A percentile compares a stretch with the other conserved stretches of the same genome.
Conservation (phyloP, 352 stramenopile genomes). For the Pythium monospermum region DNA sequence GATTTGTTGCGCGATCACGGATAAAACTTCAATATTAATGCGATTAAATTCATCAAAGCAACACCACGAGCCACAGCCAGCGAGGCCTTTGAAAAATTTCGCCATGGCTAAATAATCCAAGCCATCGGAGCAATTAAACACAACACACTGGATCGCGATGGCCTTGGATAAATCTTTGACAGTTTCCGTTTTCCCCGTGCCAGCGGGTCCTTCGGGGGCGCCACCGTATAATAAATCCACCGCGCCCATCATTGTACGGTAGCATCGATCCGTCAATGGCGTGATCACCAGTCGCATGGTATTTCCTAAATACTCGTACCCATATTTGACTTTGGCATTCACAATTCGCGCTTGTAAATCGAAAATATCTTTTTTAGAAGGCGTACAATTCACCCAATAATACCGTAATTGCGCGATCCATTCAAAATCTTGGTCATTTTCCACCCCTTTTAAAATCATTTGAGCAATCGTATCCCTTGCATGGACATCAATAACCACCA, state of each 20-base stretch:
- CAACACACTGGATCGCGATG: slow-evolving; percentile 86
- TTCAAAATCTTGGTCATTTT: slow-evolving; percentile 90
- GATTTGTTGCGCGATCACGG: slow-evolving; percentile 84
- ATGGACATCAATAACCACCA: slow-evolving; percentile 93
- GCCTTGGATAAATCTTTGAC: slow-evolving; percentile 83
- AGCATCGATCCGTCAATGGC: slow-evolving; percentile 84
- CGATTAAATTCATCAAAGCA: slow-evolving; percentile 89
- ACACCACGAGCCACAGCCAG: slow-evolving; percentile 72
- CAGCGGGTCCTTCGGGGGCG: slow-evolving; percentile 75
- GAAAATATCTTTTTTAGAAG: slow-evolving; percentile 33
- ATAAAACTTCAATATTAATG: slow-evolving; percentile 40
- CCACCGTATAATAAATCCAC: slow-evolving; percentile 87
- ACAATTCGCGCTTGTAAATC: slow-evolving; percentile 88
- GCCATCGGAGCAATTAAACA: slow-evolving; percentile 81
- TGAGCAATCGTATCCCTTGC: slow-evolving; percentile 89
- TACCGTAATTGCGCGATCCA: slow-evolving; percentile 93
- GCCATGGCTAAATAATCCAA: slow-evolving; percentile 86
- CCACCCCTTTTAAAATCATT: slow-evolving; percentile 88
- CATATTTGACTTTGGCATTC: slow-evolving; percentile 84
- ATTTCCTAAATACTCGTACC: slow-evolving; percentile 89
- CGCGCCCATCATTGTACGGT: slow-evolving; percentile 88
- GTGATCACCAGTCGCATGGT: slow-evolving; percentile 86
- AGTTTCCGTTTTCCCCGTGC: slow-evolving; percentile 85
- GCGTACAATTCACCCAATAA: slow-evolving; percentile 84
- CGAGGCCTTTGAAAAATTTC: slow-evolving; percentile 88